phyloP scores from a whole-genome alignment of 2,329 filamentous ascomycete genomes.

The Parasarocladium wereldwijsianum region DNA sequence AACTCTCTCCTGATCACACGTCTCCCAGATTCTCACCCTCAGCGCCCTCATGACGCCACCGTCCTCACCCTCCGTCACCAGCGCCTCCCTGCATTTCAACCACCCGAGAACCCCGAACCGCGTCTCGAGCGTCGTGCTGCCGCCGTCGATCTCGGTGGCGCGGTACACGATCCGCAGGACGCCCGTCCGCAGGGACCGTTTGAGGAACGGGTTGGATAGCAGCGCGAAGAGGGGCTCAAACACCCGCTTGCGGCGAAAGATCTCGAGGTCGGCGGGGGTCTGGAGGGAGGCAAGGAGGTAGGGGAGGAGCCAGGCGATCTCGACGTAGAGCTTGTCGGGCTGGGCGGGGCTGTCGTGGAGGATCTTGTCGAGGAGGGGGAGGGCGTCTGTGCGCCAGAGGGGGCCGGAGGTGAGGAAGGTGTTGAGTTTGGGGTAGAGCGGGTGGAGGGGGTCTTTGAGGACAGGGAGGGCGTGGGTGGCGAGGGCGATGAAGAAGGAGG shows the following conservation, averaged over 20 bases:
- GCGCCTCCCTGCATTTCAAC: slow-evolving; percentile 47
- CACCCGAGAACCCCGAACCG: slow-evolving; percentile 61
- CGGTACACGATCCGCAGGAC: slow-evolving; percentile 49
- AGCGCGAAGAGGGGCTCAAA: slow-evolving; percentile 64
- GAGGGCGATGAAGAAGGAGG: slow-evolving; percentile 64
- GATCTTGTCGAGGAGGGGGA: slow-evolving; percentile 54
- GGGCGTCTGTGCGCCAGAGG: slow-evolving; percentile 57
- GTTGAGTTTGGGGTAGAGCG: slow-evolving; percentile 77
- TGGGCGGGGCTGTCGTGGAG: slow-evolving; percentile 52
- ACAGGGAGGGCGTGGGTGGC: slow-evolving; percentile 55
- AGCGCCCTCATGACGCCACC: slow-evolving; percentile 36
- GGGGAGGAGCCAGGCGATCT: slow-evolving; percentile 60
- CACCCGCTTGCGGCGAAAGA: slow-evolving; percentile 47
- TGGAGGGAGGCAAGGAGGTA: slow-evolving; percentile 56
- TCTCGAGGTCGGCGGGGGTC: slow-evolving; percentile 40
- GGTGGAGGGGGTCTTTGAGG: slow-evolving; percentile 62
- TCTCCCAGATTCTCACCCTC: slow-evolving; percentile 43
- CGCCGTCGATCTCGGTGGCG: slow-evolving; percentile 51
- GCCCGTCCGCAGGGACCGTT: slow-evolving; percentile 42
- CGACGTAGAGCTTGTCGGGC: slow-evolving; percentile 58
- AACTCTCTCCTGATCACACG: slow-evolving; percentile 52
- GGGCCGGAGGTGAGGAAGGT: slow-evolving; percentile 67
- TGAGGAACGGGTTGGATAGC: slow-evolving; percentile 51
- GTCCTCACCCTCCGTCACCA: slow-evolving; percentile 26
- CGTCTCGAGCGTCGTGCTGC: slow-evolving; percentile 69